Conservation (phyloP, 2,329 filamentous ascomycete species). For the Epichloe amarillans region DNA sequence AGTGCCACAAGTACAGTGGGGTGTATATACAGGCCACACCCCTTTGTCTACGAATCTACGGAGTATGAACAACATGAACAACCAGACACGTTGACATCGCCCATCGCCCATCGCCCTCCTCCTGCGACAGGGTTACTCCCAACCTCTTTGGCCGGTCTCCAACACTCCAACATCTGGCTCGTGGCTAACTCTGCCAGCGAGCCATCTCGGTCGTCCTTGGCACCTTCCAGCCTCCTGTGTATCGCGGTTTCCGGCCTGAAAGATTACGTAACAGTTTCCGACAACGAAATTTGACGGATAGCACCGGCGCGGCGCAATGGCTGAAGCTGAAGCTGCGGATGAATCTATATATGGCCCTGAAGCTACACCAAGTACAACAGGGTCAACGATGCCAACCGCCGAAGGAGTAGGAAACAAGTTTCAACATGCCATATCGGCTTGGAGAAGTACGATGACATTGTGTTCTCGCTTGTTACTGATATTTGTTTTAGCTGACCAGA, state of each 20-base stretch:
- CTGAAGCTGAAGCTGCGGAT: constrained; percentile 19
- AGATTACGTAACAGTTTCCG: background rate
- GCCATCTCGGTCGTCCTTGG: background rate
- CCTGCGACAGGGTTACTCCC: background rate
- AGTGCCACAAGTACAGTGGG: background rate
- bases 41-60: background rate
- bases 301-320: constrained; percentile 13
- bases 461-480: background rate
- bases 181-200: background rate
- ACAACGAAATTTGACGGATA: background rate
- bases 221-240: background rate
- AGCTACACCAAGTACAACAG: constrained; percentile 12
- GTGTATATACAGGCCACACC: background rate
- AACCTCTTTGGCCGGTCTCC: background rate
- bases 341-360: constrained; percentile 16
- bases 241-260: background rate
- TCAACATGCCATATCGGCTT: constrained; percentile 87
- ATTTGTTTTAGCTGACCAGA: background rate
- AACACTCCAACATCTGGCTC: background rate
- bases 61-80: too few species aligned
- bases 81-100: background rate
- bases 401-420: constrained; percentile 73
- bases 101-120: background rate
- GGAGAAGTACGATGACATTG: constrained; percentile 56
- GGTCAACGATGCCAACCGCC: constrained; percentile 17